A percentile compares a stretch with the other conserved stretches of the same genome.
phyloP scores from a whole-genome alignment of 2,329 filamentous ascomycete genomes.

The Nakataea oryzae region DNA sequence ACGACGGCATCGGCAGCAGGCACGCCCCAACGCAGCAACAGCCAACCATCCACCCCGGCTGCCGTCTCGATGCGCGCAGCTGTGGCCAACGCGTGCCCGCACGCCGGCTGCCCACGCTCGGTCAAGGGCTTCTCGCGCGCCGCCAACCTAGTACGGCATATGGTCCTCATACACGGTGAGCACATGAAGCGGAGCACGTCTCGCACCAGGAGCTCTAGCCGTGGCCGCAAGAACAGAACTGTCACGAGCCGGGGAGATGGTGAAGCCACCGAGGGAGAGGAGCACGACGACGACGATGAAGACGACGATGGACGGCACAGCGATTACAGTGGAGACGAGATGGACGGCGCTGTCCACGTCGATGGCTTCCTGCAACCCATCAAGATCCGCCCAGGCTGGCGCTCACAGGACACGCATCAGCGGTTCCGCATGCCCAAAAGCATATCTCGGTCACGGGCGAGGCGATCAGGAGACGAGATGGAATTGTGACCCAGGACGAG shows the following conservation, averaged over 20 bases:
- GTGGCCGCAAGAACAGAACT: not conserved
- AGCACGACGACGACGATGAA: constrained; percentile 4
- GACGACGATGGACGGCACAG: constrained; percentile 21
- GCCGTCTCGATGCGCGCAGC: not conserved
- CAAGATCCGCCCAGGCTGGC: constrained; percentile 35
- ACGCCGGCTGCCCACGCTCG: constrained; percentile 23
- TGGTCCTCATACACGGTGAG: constrained; percentile 29
- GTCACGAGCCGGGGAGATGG: not conserved
- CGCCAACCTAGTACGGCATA: constrained; percentile 28
- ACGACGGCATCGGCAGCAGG: not conserved
- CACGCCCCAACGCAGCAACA: not conserved
- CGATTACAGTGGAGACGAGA: constrained; percentile 37
- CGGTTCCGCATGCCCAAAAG: not conserved
- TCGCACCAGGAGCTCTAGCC: not conserved
- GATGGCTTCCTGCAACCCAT: constrained; percentile 57
- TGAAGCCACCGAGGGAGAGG: not conserved
- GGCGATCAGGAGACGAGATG: not conserved
- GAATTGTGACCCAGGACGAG: not conserved
- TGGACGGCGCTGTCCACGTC: constrained; percentile 53
- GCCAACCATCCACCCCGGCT: not conserved
- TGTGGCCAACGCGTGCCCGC: constrained; percentile 10
- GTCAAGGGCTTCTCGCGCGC: constrained; percentile 24
- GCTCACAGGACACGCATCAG: constrained; percentile 17
- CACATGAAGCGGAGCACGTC: not conserved
- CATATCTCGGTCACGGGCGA: not conserved